Base-by-base conservation (phyloP, 2,329 filamentous ascomycete genomes). In the Penicillium sp. region DNA sequence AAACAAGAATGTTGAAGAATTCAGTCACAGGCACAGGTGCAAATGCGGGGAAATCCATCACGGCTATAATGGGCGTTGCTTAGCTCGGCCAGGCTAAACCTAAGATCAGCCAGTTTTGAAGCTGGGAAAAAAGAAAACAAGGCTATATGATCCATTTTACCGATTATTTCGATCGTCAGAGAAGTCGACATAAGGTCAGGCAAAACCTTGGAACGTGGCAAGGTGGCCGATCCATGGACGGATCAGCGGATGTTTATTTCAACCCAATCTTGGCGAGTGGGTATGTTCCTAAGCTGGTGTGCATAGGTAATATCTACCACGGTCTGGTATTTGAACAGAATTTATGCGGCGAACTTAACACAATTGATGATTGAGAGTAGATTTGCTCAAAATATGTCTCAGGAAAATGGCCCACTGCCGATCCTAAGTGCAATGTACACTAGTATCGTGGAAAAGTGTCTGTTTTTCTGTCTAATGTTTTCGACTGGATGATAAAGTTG, bases 41-140 rank as follows among this genome's bases (percentile, higher is more conserved):
- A 37, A 51, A 55, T 51, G 53, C 40, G 53, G 47, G 53, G 53
- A 26, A 55, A 45, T 34, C 14, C 40, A 26, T 34, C 32, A 55
- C 24, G 24, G 53, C 40, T 45, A n/a, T 51, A 38, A 39, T 39
- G 47, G 39, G 20, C 47, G 43, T 34, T 40, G 40, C 32, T 32
- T 38, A 5, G 13, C 14, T 43, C 7, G n/a, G 11, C 34, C 14
- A 43, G 52, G 44, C 39, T 55, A 51, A 51, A 50, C n/a, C 32
- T 16, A 26, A 46, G 2, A 31, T 53, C 52, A 51, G 34, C 26
- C 40, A 45, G 3, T 54, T 35, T 2, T 1, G 11, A 34, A 20
- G 13, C 31, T 22, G 31, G 31, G 29, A 53, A 49, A 18, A 0
- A 13, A 16, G 29, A 53, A 49, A 18, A 0, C 16, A 16, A 26